Conservation (phyloP, 306 rosid species). For the Quercus variabilis region DNA sequence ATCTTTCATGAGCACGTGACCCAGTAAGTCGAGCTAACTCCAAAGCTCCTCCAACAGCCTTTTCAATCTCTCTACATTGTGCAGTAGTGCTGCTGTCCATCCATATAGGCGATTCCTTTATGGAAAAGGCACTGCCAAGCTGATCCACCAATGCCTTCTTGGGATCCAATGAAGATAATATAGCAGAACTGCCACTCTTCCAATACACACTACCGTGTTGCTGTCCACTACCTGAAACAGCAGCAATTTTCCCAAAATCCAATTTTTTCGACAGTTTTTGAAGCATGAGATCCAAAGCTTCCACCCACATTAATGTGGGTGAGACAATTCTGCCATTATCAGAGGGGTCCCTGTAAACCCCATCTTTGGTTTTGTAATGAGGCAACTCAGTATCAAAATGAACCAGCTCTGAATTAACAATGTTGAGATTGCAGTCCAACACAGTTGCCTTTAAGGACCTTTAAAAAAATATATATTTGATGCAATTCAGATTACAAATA, state of each 20-base stretch:
- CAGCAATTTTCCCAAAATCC: slow-evolving; percentile 60
- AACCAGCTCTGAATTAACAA: slow-evolving; percentile 66
- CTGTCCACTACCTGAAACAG: slow-evolving; percentile 95
- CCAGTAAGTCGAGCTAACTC: slow-evolving; percentile 79
- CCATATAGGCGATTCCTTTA: slow-evolving; percentile 80
- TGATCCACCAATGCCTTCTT: slow-evolving; percentile 54
- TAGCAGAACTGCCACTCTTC: slow-evolving; percentile 68
- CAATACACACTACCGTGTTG: slow-evolving; percentile 97
- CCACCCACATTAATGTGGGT: slow-evolving; percentile 96
- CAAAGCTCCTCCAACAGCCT: slow-evolving; percentile 88
- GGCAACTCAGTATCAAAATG: slow-evolving; percentile 83
- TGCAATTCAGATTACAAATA: background rate
- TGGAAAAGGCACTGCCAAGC: slow-evolving; percentile 59
- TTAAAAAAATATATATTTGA: slow-evolving; percentile 11
- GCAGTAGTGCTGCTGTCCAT: slow-evolving; percentile 92
- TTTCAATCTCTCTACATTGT: slow-evolving; percentile 74
- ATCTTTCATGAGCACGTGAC: slow-evolving; percentile 80
- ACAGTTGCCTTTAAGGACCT: slow-evolving; percentile 97
- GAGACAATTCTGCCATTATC: slow-evolving; percentile 80
- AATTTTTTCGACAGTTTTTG: slow-evolving; percentile 52
- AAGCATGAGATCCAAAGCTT: slow-evolving; percentile 81
- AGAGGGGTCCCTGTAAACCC: slow-evolving; percentile 73
- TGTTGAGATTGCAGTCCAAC: slow-evolving; percentile 69
- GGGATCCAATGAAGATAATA: slow-evolving; percentile 64
- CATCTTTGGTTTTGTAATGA: slow-evolving; percentile 85